Conservation (phyloP, 1,284 basidiomycete species). For the Puccinia triticina region DNA sequence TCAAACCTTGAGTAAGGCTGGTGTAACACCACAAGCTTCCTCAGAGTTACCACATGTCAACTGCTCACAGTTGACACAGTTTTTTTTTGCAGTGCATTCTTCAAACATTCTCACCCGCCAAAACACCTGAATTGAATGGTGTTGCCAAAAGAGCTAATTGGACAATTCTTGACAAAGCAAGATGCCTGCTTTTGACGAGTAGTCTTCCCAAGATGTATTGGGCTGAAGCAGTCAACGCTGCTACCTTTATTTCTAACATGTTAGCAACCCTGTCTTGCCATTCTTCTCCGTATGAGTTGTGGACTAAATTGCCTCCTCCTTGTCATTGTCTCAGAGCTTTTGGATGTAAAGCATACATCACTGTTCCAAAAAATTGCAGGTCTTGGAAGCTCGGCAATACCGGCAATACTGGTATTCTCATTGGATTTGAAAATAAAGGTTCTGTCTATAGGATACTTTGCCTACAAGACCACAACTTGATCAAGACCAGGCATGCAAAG, state of each 20-base stretch:
- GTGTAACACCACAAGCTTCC: too few relatives aligned
- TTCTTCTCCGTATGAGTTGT: neutral
- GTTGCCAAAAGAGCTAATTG: too few relatives aligned
- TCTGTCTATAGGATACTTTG: neutral
- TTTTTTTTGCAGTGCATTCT: too few relatives aligned
- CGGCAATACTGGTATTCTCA: neutral
- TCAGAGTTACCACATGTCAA: too few relatives aligned
- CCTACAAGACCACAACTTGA: neutral
- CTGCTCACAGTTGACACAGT: too few relatives aligned
- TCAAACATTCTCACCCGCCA: too few relatives aligned
- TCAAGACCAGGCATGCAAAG: neutral
- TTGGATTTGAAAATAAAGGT: slow-evolving; percentile 7
- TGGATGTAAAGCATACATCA: neutral
- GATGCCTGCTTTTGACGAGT: neutral
- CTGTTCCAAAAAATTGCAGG: neutral
- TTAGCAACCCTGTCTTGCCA: neutral
- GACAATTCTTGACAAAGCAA: too few relatives aligned
- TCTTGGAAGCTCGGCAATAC: slow-evolving; percentile 7
- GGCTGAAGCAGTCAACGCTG: neutral
- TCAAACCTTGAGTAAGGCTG: too few relatives aligned
- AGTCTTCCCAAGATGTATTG: neutral
- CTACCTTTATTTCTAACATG: neutral
- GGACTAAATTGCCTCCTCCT: neutral
- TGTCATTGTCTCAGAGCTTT: neutral
- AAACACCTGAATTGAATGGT: too few relatives aligned